Evolutionary conservation across 768 basidiomycete species (phyloP).

Genomic region (Russula virescens): DNA sequence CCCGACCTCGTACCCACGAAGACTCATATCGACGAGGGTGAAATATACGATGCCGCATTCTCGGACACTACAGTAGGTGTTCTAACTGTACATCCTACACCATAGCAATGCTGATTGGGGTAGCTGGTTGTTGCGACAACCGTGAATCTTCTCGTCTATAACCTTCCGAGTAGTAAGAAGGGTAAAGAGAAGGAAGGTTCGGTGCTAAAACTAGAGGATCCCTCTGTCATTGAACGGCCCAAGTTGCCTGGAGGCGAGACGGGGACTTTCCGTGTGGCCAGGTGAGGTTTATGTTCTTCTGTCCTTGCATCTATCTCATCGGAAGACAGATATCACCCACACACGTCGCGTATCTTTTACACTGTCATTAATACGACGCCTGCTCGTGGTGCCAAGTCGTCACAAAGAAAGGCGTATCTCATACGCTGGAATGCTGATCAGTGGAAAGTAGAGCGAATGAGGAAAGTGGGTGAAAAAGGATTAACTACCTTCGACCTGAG

Average conservation of each 20-base stretch:
- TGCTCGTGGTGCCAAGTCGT: slow-evolving; percentile 48
- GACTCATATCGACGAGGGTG: slow-evolving; percentile 55
- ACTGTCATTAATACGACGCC: slow-evolving; percentile 66
- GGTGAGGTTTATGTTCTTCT: slow-evolving; percentile 1
- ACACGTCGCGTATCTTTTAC: slow-evolving; percentile 49
- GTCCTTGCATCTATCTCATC: background rate
- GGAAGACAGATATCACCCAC: slow-evolving; percentile 51
- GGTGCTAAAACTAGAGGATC: slow-evolving; percentile 17
- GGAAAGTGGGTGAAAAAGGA: slow-evolving; percentile 73
- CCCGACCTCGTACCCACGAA: slow-evolving; percentile 39
- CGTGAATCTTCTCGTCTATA: slow-evolving; percentile 56
- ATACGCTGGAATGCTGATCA: slow-evolving; percentile 67
- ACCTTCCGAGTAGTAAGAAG: slow-evolving; percentile 39
- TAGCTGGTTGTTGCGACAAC: slow-evolving; percentile 68
- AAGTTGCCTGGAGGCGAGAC: slow-evolving; percentile 15
- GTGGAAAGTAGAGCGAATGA: slow-evolving; percentile 60
- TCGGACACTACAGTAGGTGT: slow-evolving; percentile 51
- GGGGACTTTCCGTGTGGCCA: slow-evolving; percentile 8
- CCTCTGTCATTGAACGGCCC: slow-evolving; percentile 18
- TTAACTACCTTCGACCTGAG: slow-evolving; percentile 87
- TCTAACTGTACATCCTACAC: background rate
- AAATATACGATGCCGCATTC: slow-evolving; percentile 86
- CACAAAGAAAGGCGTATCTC: slow-evolving; percentile 56
- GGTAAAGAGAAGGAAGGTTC: slow-evolving; percentile 39
- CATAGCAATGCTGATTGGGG: background rate